Evolutionary conservation across 1,284 basidiomycete species (phyloP), one percentile per base, ranked within the genome.

Genomic region (Leccinum colubrinum): DNA sequence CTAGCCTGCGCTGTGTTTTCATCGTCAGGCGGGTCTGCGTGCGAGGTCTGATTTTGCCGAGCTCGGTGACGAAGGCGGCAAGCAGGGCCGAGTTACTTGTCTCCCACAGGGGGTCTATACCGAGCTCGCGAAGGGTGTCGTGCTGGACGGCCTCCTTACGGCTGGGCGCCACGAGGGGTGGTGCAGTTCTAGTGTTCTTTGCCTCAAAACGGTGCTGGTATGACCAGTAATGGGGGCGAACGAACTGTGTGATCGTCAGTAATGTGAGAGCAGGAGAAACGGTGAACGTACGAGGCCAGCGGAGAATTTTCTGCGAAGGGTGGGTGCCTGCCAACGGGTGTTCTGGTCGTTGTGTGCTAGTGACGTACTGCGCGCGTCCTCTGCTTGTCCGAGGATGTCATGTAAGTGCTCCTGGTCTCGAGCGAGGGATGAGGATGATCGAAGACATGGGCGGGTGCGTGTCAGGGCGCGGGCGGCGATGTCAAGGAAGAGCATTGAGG

Each of bases 31-130:
- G 81, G 0, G 94, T 97, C 59, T 84, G 73, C 8, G 83, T 83
- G 51, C 97, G 83, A 14, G 79, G 76, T 66, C 83, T 81, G 67
- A 98, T 93, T 80, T 91, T 94, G 59, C 95, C 96, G 86, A 98
- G 92, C 33, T 86, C 85, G 6, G 91, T 84, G 60, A 95, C 78
- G 74, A 86, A 98, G 11, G 78, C 67, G n/a, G 80, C 78, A 48
- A 95, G 79, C 27, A 98, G 80, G 11, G 75, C 70, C 1, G 87
- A 83, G 76, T 97, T 97, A 66, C 81, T 78, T 25, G 83, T 79
- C 71, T 88, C 84, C 67, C 82, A 76, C n/a, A 91, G 77, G 1
- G 91, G 90, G 75, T 93, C 85, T 64, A 92, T 80, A 63, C 79
- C 76, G 25, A 89, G 79, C 68, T 88, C 83, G 72, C 86, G 77